Conservation (phyloP, 2,329 filamentous ascomycete species). For the Xylariaceae sp. region DNA sequence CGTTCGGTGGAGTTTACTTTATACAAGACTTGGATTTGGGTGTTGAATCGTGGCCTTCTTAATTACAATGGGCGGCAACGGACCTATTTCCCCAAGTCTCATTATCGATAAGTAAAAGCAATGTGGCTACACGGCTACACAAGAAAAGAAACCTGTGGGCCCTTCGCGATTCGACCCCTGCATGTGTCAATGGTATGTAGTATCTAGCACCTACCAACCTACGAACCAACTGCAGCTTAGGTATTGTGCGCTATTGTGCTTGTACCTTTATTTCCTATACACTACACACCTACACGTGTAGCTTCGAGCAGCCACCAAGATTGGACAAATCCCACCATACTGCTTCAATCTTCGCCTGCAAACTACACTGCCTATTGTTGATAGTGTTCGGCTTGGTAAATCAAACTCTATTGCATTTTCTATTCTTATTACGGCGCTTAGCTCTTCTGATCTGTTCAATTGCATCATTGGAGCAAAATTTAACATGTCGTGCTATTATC, state of each 20-base stretch:
- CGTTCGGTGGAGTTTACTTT: conserved; percentile 9
- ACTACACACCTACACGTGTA: not conserved
- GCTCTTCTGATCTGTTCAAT: not conserved
- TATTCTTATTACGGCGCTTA: not conserved
- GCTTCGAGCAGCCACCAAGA: no score
- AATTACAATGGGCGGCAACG: conserved; percentile 33
- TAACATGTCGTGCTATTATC: not conserved
- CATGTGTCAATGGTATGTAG: not conserved
- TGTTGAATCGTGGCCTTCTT: conserved; percentile 43
- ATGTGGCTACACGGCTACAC: conserved; percentile 28
- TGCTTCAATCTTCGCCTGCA: no score
- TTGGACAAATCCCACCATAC: no score
- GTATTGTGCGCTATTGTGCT: no score
- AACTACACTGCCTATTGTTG: no score
- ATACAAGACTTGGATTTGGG: not conserved
- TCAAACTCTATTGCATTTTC: no score
- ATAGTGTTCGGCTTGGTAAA: no score
- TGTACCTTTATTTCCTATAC: no score
- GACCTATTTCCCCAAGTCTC: conserved; percentile 8
- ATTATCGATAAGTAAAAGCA: conserved; percentile 38
- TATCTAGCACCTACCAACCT: no score
- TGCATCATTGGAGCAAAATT: not conserved
- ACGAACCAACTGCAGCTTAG: no score
- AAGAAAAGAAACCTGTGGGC: no score
- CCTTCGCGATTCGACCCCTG: not conserved